phyloP scores from a whole-genome alignment of 2,329 filamentous ascomycete species.

The Penicillium sp. region DNA sequence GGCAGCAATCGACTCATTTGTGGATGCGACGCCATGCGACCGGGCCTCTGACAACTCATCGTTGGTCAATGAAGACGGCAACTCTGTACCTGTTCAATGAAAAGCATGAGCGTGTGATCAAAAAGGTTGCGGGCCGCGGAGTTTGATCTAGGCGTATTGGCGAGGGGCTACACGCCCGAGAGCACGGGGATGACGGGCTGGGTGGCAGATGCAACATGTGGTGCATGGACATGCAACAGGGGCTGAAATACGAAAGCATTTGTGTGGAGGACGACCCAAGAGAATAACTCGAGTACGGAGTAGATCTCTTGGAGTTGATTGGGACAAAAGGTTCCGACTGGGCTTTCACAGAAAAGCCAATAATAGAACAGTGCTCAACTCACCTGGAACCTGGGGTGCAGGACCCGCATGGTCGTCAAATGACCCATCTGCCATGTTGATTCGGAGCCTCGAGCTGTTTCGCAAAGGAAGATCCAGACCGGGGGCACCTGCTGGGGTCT shows the following conservation, averaged over 20 bases:
- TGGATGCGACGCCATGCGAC: slow-evolving; percentile 28
- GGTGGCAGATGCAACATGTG: slow-evolving; percentile 12
- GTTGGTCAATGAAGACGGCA: slow-evolving; percentile 13
- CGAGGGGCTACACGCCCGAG: slow-evolving; percentile 1
- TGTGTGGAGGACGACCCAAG: background rate
- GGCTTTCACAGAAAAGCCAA: slow-evolving; percentile 2
- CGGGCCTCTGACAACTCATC: slow-evolving; percentile 35
- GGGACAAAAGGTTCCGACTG: slow-evolving; percentile 8
- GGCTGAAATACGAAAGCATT: slow-evolving; percentile 7
- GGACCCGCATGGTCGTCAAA: slow-evolving; percentile 22
- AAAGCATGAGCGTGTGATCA: slow-evolving; percentile 37
- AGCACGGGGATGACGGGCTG: slow-evolving; percentile 13
- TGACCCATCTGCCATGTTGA: slow-evolving; percentile 22
- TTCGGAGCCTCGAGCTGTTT: slow-evolving; percentile 1
- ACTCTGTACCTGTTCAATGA: slow-evolving; percentile 26
- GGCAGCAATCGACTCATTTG: slow-evolving; percentile 9
- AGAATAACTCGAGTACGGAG: background rate
- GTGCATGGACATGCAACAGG: slow-evolving; percentile 13
- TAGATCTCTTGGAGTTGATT: slow-evolving; percentile 14
- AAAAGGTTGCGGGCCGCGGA: slow-evolving; percentile 27
- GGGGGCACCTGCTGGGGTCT: slow-evolving; percentile 6
- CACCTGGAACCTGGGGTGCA: slow-evolving; percentile 19
- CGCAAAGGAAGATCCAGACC: slow-evolving; percentile 3
- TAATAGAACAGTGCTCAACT: slow-evolving; percentile 11
- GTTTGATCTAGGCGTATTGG: slow-evolving; percentile 10